Conservation (phyloP, 2,329 filamentous ascomycete species). For the Beauveria asiatica region DNA sequence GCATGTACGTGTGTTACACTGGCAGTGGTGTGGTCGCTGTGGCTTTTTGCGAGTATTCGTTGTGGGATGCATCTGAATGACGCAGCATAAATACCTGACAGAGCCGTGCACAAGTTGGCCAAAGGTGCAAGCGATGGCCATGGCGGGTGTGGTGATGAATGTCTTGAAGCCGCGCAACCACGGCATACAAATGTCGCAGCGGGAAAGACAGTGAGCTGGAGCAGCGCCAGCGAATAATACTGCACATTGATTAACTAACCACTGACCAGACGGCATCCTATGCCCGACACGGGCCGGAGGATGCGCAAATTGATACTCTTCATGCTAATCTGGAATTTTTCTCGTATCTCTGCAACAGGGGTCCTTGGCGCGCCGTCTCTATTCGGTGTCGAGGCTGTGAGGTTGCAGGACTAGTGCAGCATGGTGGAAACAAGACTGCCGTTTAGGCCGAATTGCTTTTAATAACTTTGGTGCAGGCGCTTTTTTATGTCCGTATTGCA, state of each 20-base stretch:
- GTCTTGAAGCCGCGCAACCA: neutral
- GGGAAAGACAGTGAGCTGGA: neutral
- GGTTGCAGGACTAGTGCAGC: neutral
- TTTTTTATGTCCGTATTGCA: no score
- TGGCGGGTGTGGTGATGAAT: neutral
- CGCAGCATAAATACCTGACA: no score
- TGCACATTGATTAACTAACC: neutral
- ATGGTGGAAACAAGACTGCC: neutral
- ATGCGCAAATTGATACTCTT: neutral
- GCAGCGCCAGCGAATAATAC: neutral
- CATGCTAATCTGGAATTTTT: neutral
- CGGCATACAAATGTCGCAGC: no score
- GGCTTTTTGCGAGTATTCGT: neutral
- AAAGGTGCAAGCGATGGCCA: neutral
- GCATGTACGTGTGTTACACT: neutral
- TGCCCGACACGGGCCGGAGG: neutral
- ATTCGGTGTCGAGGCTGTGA: neutral
- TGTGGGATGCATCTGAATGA: neutral
- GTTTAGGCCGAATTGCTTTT: constrained; percentile 2
- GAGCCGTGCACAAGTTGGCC: neutral
- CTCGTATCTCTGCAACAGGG: constrained; percentile 3
- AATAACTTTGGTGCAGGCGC: neutral
- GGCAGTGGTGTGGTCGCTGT: neutral
- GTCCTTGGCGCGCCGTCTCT: neutral
- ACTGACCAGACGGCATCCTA: neutral